Percentiles rank a stretch among this genome's conserved stretches.
Evolutionary conservation across 345 rosid genomes (phyloP).

Genomic region (Fremontodendron californicum): DNA sequence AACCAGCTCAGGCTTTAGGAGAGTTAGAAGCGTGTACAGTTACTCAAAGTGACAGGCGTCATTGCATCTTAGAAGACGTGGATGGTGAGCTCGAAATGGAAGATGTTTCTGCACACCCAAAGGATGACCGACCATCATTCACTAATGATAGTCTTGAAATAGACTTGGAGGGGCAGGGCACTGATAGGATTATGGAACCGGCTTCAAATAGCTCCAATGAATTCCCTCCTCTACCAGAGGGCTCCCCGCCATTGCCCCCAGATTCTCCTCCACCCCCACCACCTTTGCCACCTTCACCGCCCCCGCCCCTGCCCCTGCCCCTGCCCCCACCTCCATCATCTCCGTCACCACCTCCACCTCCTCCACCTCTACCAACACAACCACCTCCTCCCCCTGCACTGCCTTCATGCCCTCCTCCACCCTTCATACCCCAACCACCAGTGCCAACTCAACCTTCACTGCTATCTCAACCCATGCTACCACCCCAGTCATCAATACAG

Average conservation of each 20-base stretch:
- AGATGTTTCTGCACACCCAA: constrained; percentile 67
- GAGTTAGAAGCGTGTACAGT: constrained; percentile 41
- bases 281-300: constrained; percentile 61
- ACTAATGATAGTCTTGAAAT: constrained; percentile 26
- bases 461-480: constrained; percentile 38
- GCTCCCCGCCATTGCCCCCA: constrained; percentile 67
- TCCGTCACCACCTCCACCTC: constrained; percentile 4
- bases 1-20: constrained; percentile 34
- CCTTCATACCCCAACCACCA: constrained; percentile 35
- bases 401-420: constrained; percentile 33
- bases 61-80: constrained; percentile 71
- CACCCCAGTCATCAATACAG: constrained; percentile 46
- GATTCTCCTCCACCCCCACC: constrained; percentile 75
- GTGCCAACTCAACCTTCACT: constrained; percentile 44
- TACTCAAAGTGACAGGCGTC: constrained; percentile 61
- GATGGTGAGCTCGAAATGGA: constrained; percentile 92
- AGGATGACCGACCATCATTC: constrained; percentile 41
- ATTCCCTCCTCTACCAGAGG: constrained; percentile 41
- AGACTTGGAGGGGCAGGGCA: constrained; percentile 28
- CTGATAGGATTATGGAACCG: constrained; percentile 28
- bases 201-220: constrained; percentile 31
- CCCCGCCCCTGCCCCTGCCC: constrained; percentile 43
- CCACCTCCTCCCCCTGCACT: constrained; percentile 31
- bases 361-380: constrained; percentile 27
- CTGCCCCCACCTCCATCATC: constrained; percentile 17